These are phyloP conservation scores for Hibiscus trionum DNA, from an alignment of 345 rosid species.

Conservation along the genomic window DNA sequence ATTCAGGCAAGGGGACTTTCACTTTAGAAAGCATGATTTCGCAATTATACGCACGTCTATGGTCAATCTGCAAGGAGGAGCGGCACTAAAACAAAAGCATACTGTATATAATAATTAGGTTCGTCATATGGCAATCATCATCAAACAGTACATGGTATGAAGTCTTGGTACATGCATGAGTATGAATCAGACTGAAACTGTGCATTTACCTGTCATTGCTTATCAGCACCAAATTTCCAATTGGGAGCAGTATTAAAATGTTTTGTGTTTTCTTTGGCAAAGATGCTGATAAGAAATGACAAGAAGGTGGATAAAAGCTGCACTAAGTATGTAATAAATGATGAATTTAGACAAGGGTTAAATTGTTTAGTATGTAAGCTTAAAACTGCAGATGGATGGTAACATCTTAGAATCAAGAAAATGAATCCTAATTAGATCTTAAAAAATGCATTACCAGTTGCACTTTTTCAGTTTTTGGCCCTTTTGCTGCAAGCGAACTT, in stretches of 20 bases:
- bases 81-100: not conserved
- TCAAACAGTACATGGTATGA: not conserved
- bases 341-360: not conserved
- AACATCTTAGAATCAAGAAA: not conserved
- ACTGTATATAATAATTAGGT: not conserved
- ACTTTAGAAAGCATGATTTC: slow-evolving; percentile 99
- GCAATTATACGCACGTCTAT: slow-evolving; percentile 90
- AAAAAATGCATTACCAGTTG: slow-evolving; percentile 58
- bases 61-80: slow-evolving; percentile 64
- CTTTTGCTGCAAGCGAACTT: slow-evolving; percentile 33
- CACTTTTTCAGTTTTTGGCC: slow-evolving; percentile 73
- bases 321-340: not conserved
- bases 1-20: slow-evolving; percentile 73
- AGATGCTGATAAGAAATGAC: not conserved
- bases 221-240: not conserved
- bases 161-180: not conserved
- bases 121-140: not conserved
- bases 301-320: not conserved
- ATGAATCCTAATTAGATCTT: not conserved
- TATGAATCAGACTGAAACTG: not conserved
- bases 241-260: not conserved
- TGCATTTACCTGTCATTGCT: not conserved
- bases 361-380: not conserved
- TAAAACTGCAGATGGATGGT: not conserved
- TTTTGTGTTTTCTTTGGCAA: not conserved